Conservation (phyloP, 768 basidiomycete genomes). For the Royoungia palumana region DNA sequence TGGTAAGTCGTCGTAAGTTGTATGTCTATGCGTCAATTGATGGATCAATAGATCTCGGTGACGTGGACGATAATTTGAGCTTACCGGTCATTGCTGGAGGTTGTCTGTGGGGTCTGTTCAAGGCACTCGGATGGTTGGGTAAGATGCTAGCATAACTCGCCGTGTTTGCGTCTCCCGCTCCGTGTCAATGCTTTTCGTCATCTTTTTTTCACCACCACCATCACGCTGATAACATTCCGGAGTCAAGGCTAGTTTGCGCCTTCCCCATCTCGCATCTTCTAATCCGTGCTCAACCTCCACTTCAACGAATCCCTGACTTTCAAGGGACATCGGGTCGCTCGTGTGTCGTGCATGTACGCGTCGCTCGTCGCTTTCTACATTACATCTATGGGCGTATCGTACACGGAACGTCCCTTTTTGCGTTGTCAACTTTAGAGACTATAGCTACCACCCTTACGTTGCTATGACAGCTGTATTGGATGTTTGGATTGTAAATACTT, state of each 20-base stretch:
- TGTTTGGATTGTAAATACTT: too few species aligned
- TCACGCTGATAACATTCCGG: not conserved
- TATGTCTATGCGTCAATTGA: slow-evolving; percentile 4
- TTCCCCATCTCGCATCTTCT: too few species aligned
- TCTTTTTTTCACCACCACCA: not conserved
- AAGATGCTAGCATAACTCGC: slow-evolving; percentile 12
- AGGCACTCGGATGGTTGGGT: slow-evolving; percentile 36
- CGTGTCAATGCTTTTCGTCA: not conserved
- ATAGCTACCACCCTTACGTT: too few species aligned
- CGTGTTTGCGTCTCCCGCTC: not conserved
- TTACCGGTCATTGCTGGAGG: slow-evolving; percentile 85
- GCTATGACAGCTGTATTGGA: too few species aligned
- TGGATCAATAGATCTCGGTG: too few species aligned
- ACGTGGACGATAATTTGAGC: slow-evolving; percentile 85
- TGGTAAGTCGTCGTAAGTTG: slow-evolving; percentile 49
- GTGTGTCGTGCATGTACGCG: not conserved
- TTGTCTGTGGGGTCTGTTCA: slow-evolving; percentile 56
- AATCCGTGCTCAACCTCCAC: not conserved
- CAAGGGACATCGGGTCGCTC: not conserved
- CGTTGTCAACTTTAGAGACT: too few species aligned
- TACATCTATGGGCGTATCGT: too few species aligned
- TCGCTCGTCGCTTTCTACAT: too few species aligned
- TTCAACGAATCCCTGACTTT: not conserved
- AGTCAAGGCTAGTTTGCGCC: not conserved
- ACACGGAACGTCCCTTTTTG: too few species aligned